Conservation (phyloP, 2,329 filamentous ascomycete species). For the Emmonsia crescens region DNA sequence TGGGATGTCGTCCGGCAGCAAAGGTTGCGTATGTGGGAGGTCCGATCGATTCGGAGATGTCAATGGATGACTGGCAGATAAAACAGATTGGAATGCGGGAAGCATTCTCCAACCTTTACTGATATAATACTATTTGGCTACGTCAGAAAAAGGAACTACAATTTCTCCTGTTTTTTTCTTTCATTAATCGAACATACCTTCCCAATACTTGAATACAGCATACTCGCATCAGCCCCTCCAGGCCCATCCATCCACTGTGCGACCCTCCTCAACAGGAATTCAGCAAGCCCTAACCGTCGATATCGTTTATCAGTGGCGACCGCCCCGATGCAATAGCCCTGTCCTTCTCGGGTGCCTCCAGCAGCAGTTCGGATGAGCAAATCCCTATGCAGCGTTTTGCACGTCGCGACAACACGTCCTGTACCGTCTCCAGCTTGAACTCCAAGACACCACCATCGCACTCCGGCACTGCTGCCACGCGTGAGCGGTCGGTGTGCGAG, state of each 20-base stretch:
- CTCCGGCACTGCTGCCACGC: not conserved
- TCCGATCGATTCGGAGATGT: not conserved
- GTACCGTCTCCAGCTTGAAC: not conserved
- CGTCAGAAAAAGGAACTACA: not conserved
- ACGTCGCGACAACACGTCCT: not conserved
- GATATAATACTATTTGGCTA: not conserved
- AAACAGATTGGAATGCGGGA: not conserved
- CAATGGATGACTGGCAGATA: not conserved
- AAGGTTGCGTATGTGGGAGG: not conserved
- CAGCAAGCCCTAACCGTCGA: not conserved
- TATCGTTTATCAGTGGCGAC: constrained; percentile 1
- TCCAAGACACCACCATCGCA: not conserved
- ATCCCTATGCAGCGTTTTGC: not conserved
- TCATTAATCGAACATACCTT: not conserved
- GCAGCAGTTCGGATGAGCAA: not conserved
- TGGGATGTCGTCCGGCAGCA: not conserved
- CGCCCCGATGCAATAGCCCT: not conserved
- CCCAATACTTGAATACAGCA: not conserved
- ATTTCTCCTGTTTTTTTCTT: not conserved
- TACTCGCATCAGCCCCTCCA: not conserved
- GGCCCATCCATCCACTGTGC: not conserved
- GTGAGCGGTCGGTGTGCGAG: not conserved
- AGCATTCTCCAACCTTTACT: not conserved
- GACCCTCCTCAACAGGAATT: not conserved
- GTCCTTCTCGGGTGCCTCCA: not conserved